phyloP scores from a whole-genome alignment of 129 eudicot genomes.

The Flaveria bidentis region DNA sequence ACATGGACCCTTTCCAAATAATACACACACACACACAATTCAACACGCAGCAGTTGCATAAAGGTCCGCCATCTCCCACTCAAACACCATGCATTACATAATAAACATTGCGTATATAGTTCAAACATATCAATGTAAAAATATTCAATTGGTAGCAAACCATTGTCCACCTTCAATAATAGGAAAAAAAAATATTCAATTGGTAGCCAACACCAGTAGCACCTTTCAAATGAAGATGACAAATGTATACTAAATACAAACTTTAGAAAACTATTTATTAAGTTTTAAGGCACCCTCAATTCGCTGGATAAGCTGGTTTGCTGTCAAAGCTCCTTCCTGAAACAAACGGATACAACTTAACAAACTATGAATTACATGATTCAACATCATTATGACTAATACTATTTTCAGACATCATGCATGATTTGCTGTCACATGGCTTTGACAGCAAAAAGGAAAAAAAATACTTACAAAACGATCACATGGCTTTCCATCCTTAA shows the following conservation, averaged over 20 bases:
- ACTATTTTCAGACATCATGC: neutral
- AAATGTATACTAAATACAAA: constrained; percentile 14
- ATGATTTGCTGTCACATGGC: no score
- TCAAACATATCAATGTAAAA: neutral
- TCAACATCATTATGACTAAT: neutral
- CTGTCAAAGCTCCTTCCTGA: constrained; percentile 90
- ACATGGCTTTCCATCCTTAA: constrained; percentile 76
- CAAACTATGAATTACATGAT: neutral
- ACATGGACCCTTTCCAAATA: no score
- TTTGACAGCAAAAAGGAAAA: neutral
- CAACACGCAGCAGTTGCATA: no score
- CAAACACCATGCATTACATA: no score
- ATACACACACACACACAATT: no score
- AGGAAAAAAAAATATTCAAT: no score
- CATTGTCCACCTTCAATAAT: no score
- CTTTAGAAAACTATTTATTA: constrained; percentile 19
- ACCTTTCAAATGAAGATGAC: neutral
- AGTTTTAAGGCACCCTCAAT: constrained; percentile 56
- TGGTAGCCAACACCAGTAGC: neutral
- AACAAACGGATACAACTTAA: neutral
- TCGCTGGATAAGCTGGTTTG: constrained; percentile 64
- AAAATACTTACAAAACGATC: constrained; percentile 82
- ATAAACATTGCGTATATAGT: no score
- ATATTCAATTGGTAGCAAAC: neutral
- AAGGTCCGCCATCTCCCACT: no score